A percentile compares a stretch with the other conserved stretches of the same genome.
Evolutionary conservation across 768 basidiomycete species (phyloP).

Genomic region (Suillus cothurnatus): DNA sequence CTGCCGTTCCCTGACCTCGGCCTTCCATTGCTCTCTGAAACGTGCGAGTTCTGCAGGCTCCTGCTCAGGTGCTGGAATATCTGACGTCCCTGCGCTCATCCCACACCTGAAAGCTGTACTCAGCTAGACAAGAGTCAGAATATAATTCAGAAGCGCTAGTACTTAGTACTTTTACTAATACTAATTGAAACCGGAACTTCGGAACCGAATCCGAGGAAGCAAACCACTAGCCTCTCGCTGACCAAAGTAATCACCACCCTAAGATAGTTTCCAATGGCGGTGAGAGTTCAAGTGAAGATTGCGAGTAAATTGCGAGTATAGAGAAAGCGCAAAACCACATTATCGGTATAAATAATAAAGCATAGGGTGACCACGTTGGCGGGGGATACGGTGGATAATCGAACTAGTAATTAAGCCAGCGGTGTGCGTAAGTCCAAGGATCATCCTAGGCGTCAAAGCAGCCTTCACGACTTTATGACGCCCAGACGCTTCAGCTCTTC

Average conservation of each 20-base stretch:
- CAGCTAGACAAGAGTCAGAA: background rate
- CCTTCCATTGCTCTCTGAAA: constrained; percentile 77
- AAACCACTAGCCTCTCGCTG: background rate
- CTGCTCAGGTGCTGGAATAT: constrained; percentile 20
- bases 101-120: background rate
- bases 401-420: constrained; percentile 11
- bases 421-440: constrained; percentile 13
- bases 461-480: constrained; percentile 41
- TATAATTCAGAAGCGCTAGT: background rate
- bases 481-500: constrained; percentile 72
- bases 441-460: constrained; percentile 11
- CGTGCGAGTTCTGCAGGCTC: constrained; percentile 64
- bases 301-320: background rate
- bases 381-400: constrained; percentile 12
- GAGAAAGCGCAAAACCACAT: background rate
- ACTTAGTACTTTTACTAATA: background rate
- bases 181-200: background rate
- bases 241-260: background rate
- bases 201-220: too few species aligned
- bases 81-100: background rate
- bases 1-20: constrained; percentile 51
- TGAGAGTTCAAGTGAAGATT: too few species aligned
- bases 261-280: background rate
- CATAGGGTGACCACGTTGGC: constrained; percentile 15
- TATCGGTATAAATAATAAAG: constrained; percentile 34